Evolutionary conservation across 495 filamentous ascomycete genomes (phyloP), one percentile per base, ranked within the genome.

Genomic region (Penicillium lagena): DNA sequence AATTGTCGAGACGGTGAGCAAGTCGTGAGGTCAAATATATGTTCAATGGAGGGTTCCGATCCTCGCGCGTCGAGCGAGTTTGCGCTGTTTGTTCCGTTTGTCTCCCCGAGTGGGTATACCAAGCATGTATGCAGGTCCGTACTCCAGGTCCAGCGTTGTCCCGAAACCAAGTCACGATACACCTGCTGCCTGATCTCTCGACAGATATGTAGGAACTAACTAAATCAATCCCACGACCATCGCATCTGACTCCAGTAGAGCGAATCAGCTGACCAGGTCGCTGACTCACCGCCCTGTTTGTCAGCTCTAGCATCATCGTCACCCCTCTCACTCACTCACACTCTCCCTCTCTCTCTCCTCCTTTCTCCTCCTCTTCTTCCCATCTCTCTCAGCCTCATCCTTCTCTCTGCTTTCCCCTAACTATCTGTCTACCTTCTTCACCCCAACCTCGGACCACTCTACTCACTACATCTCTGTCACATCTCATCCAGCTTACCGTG

Each of bases 261-360:
- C 22, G 22, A 22, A 22, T 22, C 22, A 22, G 22, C 22, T 22
- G 22, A 22, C 22, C 22, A 6, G 22, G 6, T 22, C 55, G 46
- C 35, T 31, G 33, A 42, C 41, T 67, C 58, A 65, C 67, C 65
- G 65, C 64, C 65, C 48, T 39, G 22, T 22, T 22, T 22, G 22
- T 22, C 22, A 22, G 22, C 22, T 22, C 22, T 17, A 4, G 22
- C 22, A 22, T 22, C 22, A 22, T 22, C 22, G 22, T 22, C 22
- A 22, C 22, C 22, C 22, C 22, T 6, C 22, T 63, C 55, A 42
- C 46, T 40, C 40, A 32, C 31, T 33, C 33, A 42, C 39, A 33
- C 40, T 35, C 45, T 51, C 43, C 42, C 44, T 56, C 45, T 49
- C 42, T 50, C 29, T 49, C 50, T 36, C 47, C 42, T 52, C 36